Base-by-base conservation (phyloP, 768 basidiomycete genomes). In the Lentinula lateritia region DNA sequence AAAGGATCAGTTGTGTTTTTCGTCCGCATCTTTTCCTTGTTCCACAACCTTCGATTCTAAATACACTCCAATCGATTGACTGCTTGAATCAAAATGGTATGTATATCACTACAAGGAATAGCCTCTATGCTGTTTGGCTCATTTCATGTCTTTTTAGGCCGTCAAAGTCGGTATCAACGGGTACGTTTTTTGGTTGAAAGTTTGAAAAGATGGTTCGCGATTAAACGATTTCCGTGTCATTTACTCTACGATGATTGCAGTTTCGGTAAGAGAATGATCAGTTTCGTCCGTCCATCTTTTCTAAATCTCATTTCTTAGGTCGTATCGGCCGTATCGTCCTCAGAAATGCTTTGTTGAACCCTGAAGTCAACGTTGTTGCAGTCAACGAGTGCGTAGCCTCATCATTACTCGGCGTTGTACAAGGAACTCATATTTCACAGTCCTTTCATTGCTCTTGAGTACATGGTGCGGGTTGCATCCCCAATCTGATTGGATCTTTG, bases 281-380 rank as follows among this genome's bases (percentile, higher is more conserved):
- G 16, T 48, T 32, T 32, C 39, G 6, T 38, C 54, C 34, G 43
- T 45, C 41, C 18, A 55, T 18, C 13, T 12, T 48, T n/a, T 6
- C 36, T 54, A 41, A 66, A 50, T 68, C n/a, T 70, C 43, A 6
- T 52, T 35, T 20, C 53, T 10, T 12, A 94, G 96, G 96, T 83
- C 96, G 97, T 83, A 98, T 98, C 73, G 96, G 97, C 76, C 96
- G 97, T 78, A 96, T 98, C 75, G 97, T 98, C 66, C 82, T 90
- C 76, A 90, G 97, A 68, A 98, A 98, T 82, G 95, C 95, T 56
- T 82, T 97, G 68, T 79, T 85, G 67, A 77, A 84, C 71, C 74
- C 79, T 59, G 86, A 87, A 58, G 82, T 95, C 72, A 78, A 93
- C n/a, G 86, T 99, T 72, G 88, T 95, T 65, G 95, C 95, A 62